Percentiles rank a stretch among this genome's conserved stretches.
Conservation (phyloP, 495 filamentous ascomycete species). For the Lasiosphaeria hispida region DNA sequence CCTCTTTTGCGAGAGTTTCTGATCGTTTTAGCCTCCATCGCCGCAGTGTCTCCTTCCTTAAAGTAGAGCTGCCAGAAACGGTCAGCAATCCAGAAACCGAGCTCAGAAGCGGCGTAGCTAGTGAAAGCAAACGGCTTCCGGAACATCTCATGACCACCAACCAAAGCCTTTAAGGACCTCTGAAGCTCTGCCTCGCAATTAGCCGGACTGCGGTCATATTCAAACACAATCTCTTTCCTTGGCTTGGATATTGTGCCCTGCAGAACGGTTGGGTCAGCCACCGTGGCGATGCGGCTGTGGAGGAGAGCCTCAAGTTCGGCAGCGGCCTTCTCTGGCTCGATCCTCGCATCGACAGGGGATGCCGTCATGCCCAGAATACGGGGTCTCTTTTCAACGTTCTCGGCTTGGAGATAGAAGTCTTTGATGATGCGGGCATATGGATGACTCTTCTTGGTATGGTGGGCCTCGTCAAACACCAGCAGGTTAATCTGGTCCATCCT, state of each 20-base stretch:
- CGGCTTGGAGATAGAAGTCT: constrained; percentile 65
- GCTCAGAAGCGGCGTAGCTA: constrained; percentile 57
- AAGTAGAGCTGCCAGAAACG: constrained; percentile 73
- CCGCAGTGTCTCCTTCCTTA: constrained; percentile 60
- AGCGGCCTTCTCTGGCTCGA: constrained; percentile 67
- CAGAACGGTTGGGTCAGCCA: constrained; percentile 62
- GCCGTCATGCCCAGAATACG: constrained; percentile 97
- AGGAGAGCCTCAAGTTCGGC: constrained; percentile 76
- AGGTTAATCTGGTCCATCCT: constrained; percentile 84
- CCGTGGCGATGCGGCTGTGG: constrained; percentile 78
- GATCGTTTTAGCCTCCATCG: constrained; percentile 58
- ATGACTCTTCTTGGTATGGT: constrained; percentile 95
- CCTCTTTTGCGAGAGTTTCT: constrained; percentile 31
- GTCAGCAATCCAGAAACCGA: constrained; percentile 89
- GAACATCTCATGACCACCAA: constrained; percentile 58
- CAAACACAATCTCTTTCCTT: constrained; percentile 54
- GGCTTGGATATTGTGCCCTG: constrained; percentile 59
- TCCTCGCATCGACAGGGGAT: constrained; percentile 85
- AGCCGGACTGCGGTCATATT: constrained; percentile 51
- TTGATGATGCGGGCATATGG: constrained; percentile 89
- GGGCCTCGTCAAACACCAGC: constrained; percentile 93
- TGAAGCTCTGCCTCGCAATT: constrained; percentile 65
- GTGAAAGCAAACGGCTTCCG: constrained; percentile 58
- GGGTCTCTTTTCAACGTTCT: constrained; percentile 52
- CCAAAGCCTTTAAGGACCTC: constrained; percentile 51